These are phyloP conservation scores for Curvularia verruculosa DNA, from an alignment of 2,329 filamentous ascomycete genomes.

Conservation along the genomic window DNA sequence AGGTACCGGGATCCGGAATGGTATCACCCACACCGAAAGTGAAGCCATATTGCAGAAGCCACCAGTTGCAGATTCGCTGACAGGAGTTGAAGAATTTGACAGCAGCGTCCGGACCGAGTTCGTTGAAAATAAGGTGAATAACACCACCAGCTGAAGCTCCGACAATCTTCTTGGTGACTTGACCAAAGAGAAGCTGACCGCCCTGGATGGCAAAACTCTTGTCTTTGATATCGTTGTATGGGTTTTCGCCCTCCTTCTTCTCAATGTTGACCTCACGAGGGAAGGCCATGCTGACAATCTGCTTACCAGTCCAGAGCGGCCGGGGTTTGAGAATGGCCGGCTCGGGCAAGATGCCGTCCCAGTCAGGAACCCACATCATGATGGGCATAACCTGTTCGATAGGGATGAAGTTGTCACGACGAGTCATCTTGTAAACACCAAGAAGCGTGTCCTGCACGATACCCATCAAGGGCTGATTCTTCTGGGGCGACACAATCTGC, in stretches of 20 bases:
- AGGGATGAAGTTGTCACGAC: constrained; percentile 86
- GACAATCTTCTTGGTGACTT: constrained; percentile 91
- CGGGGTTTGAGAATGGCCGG: constrained; percentile 93
- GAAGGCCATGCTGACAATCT: constrained; percentile 92
- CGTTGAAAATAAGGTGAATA: constrained; percentile 95
- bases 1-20: constrained; percentile 85
- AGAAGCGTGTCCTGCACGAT: constrained; percentile 98
- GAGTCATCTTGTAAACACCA: constrained; percentile 95
- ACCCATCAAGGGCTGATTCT: constrained; percentile 98
- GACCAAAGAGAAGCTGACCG: constrained; percentile 87
- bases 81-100: constrained; percentile 96
- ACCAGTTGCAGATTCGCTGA: constrained; percentile 95
- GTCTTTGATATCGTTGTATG: constrained; percentile 71
- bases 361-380: constrained; percentile 95
- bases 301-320: constrained; percentile 97
- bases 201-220: constrained; percentile 82
- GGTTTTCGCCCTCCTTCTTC: constrained; percentile 62
- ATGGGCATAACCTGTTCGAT: constrained; percentile 96
- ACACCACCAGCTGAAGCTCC: constrained; percentile 90
- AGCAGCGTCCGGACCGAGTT: constrained; percentile 82
- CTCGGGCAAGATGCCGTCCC: constrained; percentile 92
- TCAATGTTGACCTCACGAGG: constrained; percentile 79
- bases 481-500: constrained; percentile 97
- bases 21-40: constrained; percentile 99
- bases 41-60: constrained; percentile 94